Evolutionary conservation across 2,329 filamentous ascomycete genomes (phyloP), one percentile per base, ranked within the genome.

Genomic region (Fusarium udum): DNA sequence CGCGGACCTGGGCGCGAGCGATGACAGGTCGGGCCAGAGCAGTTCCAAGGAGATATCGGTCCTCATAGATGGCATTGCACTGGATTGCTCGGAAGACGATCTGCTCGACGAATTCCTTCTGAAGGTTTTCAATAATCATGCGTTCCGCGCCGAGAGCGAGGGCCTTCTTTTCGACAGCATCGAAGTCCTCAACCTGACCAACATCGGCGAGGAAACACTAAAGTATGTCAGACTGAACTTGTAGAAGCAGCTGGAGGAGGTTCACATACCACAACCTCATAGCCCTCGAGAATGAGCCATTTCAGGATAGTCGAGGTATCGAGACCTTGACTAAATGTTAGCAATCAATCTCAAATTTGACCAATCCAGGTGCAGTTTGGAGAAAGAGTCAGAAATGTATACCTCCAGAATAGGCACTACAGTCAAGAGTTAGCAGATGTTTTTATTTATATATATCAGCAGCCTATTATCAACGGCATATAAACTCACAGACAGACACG

Each of bases 1-100:
- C 78, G 12, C 74, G 75, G 32, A 84, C 79, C 43, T 78, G 73
- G 9, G 87, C 88, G 62, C 90, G 85, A 64, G 91, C 90, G 74
- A 92, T 92, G 78, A 92, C 87, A 46, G 91, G 91, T 52, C 91
- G 88, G 73, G 91, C 91, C 64, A 92, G 84, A 37, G 85, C 85
- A 56, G 88, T 91, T 64, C 88, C 88, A 71, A 79, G 76, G 11
- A 82, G 77, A 59, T 82, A 83, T 90, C 89, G 78, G 73, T 71
- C 62, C 45, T 74, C 52, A 43, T 64, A 67, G 32, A 67, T 67
- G 24, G 69, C 70, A 39, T 72, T 70, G 34, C 90, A 92, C 82
- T 93, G 91, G 75, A 95, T 89, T 66, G 92, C 92, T 61, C 89
- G 91, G 87, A 91, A 94, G 85, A 91, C 92, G 39, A 95, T 87